These are phyloP conservation scores for Cephalotrichum gorgonifer DNA, from an alignment of 2,329 filamentous ascomycete species.

Conservation along the genomic window DNA sequence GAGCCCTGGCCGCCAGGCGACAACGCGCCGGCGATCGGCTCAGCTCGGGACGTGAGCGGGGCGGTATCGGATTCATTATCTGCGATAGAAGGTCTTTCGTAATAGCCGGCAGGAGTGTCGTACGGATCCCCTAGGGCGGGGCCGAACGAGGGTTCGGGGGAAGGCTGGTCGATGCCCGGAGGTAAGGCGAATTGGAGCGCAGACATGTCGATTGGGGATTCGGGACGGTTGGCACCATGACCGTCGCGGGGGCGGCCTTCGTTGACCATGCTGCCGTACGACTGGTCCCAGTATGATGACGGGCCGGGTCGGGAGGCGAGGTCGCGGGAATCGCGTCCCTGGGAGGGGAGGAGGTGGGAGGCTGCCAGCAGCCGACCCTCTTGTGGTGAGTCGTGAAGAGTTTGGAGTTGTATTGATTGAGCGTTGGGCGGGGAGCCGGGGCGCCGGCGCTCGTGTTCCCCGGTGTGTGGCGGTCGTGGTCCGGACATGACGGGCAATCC, in stretches of 20 bases:
- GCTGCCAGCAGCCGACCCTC: slow-evolving; percentile 11
- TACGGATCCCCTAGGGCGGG: slow-evolving; percentile 6
- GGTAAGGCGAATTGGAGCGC: slow-evolving; percentile 45
- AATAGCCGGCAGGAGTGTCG: slow-evolving; percentile 7
- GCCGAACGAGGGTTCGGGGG: slow-evolving; percentile 15
- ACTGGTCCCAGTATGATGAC: slow-evolving; percentile 43
- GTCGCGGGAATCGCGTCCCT: not conserved
- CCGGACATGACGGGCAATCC: slow-evolving; percentile 1
- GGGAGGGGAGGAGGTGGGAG: not conserved
- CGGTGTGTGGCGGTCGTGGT: not conserved
- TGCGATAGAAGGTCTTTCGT: slow-evolving; percentile 20
- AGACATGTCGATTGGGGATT: slow-evolving; percentile 42
- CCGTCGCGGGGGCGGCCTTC: slow-evolving; percentile 16
- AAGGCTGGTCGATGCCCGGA: slow-evolving; percentile 32
- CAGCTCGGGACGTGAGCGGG: slow-evolving; percentile 44
- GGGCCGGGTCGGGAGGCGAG: slow-evolving; percentile 28
- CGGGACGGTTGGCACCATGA: slow-evolving; percentile 12
- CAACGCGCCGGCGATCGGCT: slow-evolving; percentile 43
- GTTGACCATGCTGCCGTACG: slow-evolving; percentile 27
- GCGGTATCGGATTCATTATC: slow-evolving; percentile 48
- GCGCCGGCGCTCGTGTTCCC: slow-evolving; percentile 1
- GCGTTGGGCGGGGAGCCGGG: not conserved
- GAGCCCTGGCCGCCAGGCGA: slow-evolving; percentile 27
- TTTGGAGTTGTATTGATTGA: slow-evolving; percentile 1
- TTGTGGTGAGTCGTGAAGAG: slow-evolving; percentile 7